Base-by-base conservation (phyloP, 305 asterid genomes). In the Fraxinus latifolia region DNA sequence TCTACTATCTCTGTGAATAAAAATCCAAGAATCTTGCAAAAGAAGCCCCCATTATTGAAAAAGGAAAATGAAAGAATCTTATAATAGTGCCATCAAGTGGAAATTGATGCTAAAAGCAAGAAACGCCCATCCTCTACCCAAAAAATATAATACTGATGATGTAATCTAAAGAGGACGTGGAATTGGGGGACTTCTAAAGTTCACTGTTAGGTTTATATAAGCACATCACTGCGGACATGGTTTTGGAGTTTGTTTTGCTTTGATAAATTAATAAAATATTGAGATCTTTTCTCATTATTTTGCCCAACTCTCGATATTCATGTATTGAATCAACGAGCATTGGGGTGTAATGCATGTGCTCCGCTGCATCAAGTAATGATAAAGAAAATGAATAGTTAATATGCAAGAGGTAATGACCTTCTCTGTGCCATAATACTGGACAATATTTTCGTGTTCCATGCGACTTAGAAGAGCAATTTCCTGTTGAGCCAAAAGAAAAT, bases 381-480 rank as follows among this genome's bases (percentile, higher is more conserved):
- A 12, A 67, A 23, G 65, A 53, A 53, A 77, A 76, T 31, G 73
- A 29, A 70, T 4, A 81, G 44, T 53, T 9, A 70, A 72, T 82
- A 77, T 39, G n/a, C 58, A 65, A 73, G 79, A 39, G 74, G 77
- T 77, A 27, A 80, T 67, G 89, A 96, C 98, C 97, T 87, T 93
- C 44, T 86, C 86, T 9, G 98, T 93, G 84, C 98, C 98, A 84
- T 90, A 91, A 78, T 96, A 96, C 82, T 82, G 98, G 78, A 96
- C 98, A 58, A 96, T 94, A 78, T 96, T 96, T 82, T 94, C 98
- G 23, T 96, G 99, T 87, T 93, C 91, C 81, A 94, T 90, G 88
- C 86, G 95, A 82, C 93, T 93, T 60, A 96, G 88, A 86, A 94
- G 97, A 77, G 91, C 94, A 87, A 96, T 96, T 88, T 96, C 99